Evolutionary conservation across 441 rosid species (phyloP), one percentile per base, ranked within the genome.

Genomic region (Bocquillonia castaneifolia): DNA sequence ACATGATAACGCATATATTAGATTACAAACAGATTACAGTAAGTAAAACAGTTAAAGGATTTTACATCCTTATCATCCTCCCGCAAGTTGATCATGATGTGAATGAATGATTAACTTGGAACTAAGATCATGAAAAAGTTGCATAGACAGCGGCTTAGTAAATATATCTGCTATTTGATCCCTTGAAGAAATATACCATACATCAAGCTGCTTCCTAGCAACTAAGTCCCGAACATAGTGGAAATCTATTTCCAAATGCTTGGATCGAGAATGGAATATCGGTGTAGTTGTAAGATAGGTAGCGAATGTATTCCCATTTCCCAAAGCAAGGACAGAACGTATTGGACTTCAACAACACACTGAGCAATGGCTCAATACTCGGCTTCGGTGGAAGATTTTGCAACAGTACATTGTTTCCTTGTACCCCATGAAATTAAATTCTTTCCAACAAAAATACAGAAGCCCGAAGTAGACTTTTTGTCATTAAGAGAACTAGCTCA

Each of bases 221-320:
- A 59, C 47, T 6, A 18, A 17, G n/a, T 59, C 63, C n/a, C 47
- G 47, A 4, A 59, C 63, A 36, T 34, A 59, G 20, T 59, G 47
- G 10, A 59, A 6, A 34, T 59, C 63, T n/a, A n/a, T n/a, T n/a
- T n/a, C n/a, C n/a, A n/a, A n/a, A n/a, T n/a, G n/a, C n/a, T n/a
- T n/a, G n/a, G 31, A 4, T 12, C 51, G 17, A 0, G 52, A 61
- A 18, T 42, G 52, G 8, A 61, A 61, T 0, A 61, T 5, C 0
- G 34, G 65, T 20, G 40, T 42, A 0, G 29, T 7, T 2, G 34
- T 6, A 0, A 42, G 6, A 26, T 22, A 42, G 0, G 18, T 61
- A 0, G 52, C 32, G 1, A 6, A 1, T 6, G 23, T 0, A 12
- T 60, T 60, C 28, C 31, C 2, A 39, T 1, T 42, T 61, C 65